Percentiles rank a stretch among this genome's conserved stretches.
These are phyloP conservation scores for Kodamaea laetipori DNA, from an alignment of 805 yeast species.

Conservation along the genomic window DNA sequence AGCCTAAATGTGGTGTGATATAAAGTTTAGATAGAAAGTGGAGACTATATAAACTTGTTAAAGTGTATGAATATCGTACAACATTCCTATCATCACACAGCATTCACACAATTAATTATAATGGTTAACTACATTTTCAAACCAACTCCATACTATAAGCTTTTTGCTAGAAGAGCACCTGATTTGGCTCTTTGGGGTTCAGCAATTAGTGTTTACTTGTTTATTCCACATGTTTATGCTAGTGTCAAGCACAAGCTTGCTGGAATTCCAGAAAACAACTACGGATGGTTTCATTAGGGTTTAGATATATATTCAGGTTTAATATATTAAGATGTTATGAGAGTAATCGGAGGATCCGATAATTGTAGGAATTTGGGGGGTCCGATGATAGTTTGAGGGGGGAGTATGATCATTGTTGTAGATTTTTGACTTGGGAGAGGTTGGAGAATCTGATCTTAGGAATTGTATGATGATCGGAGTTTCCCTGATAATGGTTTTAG, in stretches of 20 bases:
- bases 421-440: too few species aligned
- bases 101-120: conserved; percentile 4
- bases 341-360: too few species aligned
- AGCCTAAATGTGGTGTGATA: conserved; percentile 4
- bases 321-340: not conserved
- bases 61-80: not conserved
- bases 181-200: conserved; percentile 33
- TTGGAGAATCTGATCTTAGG: too few species aligned
- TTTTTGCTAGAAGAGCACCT: conserved; percentile 35
- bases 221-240: conserved; percentile 39
- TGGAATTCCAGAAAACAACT: conserved; percentile 33
- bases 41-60: not conserved
- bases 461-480: too few species aligned
- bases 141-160: conserved; percentile 24
- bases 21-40: not conserved
- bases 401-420: too few species aligned
- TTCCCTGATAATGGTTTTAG: too few species aligned
- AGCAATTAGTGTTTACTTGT: conserved; percentile 32
- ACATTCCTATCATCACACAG: not conserved
- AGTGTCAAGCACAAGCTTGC: conserved; percentile 25
- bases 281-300: not conserved
- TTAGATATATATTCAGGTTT: not conserved
- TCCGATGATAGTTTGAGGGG: too few species aligned
- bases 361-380: too few species aligned
- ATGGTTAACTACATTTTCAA: conserved; percentile 14